Evolutionary conservation across 2,329 filamentous ascomycete genomes (phyloP), one percentile per base, ranked within the genome.

Genomic region (Rosellinia necatrix): DNA sequence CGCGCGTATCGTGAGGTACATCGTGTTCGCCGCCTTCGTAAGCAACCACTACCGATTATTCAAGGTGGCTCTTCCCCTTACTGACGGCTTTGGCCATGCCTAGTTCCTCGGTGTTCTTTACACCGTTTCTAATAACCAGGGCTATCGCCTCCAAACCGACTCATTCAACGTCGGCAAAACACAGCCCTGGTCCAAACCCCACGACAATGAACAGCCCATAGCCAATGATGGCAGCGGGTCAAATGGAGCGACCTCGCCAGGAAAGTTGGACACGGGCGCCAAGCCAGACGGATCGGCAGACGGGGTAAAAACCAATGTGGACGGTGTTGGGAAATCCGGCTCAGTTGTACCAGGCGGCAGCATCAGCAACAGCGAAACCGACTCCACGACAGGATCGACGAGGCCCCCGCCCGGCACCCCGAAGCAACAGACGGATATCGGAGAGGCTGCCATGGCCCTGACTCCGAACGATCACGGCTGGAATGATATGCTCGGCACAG

Each of bases 1-100:
- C 65, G 85, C 87, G 75, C 87, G 89, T 75, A 91, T 91, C 69
- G 76, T 87, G 80, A 84, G 85, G 80, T 88, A 87, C 75, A 81
- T 96, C 72, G 81, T 94, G 71, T 86, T 96, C 70, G 90, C 91
- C 57, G 82, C 92, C 70, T 88, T 96, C 70, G 92, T 96, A 83
- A 71, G 88, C 81, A 50, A 38, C 17, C 53, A n/a, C 25, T 9
- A 43, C 47, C 12, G 7, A 7, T 9, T 6, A 7, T 46, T 27
- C n/a, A 13, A 21, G 15, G 22, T 13, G n/a, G 17, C 25, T 32
- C 41, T 15, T 17, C 21, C 38, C 12, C 21, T n/a, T 17, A 13
- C 12, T 68, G 47, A 68, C 62, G 56, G 32, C 56, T 6, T 7
- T 38, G 49, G 6, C 30, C 13, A 7, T 13, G 13, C 59, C 21